phyloP scores from a whole-genome alignment of 176 grass and related monocot species.

The Cocos nucifera region DNA sequence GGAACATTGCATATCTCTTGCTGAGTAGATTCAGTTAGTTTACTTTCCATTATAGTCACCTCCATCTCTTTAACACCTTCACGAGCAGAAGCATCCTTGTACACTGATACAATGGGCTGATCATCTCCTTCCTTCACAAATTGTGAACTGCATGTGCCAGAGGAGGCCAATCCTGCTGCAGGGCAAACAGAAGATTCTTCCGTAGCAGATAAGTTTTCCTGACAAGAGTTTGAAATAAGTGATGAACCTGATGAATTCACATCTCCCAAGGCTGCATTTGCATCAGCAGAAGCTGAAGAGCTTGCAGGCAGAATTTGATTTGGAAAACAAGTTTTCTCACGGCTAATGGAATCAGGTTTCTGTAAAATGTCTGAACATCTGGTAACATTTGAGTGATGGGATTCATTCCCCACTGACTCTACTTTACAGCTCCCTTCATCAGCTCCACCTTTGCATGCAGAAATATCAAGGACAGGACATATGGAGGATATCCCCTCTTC shows the following conservation, averaged over 20 bases:
- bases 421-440: constrained; percentile 5
- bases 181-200: constrained; percentile 4
- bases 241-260: neutral
- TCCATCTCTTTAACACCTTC: constrained; percentile 5
- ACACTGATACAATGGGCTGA: neutral
- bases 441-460: neutral
- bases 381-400: constrained; percentile 13
- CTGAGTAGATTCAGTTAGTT: neutral
- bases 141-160: constrained; percentile 11
- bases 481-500: no score
- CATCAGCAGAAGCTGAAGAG: constrained; percentile 9
- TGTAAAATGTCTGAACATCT: constrained; percentile 3
- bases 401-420: constrained; percentile 8
- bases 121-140: constrained; percentile 3
- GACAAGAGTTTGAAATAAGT: neutral
- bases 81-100: constrained; percentile 3
- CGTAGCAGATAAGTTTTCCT: neutral
- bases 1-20: neutral
- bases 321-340: constrained; percentile 16
- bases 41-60: neutral
- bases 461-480: neutral
- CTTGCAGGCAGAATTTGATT: constrained; percentile 8
- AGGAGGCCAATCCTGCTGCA: neutral
- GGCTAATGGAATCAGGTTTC: constrained; percentile 11
- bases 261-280: constrained; percentile 18